Conservation (phyloP, 192 early-diverging fungal genomes). For the Funneliformis geosporum region DNA sequence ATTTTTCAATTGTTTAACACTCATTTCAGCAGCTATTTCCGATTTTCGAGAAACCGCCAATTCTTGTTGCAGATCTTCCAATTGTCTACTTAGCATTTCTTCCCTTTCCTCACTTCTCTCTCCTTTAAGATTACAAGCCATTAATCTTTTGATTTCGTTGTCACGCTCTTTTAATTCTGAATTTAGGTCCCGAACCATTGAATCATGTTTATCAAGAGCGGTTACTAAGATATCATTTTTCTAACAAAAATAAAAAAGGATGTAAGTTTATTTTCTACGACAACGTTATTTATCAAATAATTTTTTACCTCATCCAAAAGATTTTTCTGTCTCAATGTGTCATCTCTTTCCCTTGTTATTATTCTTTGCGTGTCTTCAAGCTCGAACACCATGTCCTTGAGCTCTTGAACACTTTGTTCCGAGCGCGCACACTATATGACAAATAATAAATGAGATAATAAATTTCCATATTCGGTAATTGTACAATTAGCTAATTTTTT, state of each 20-base stretch:
- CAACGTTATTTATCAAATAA: background rate
- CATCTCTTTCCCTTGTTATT: slow-evolving; percentile 19
- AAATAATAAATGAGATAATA: background rate
- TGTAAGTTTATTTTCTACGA: background rate
- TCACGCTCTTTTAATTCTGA: slow-evolving; percentile 38
- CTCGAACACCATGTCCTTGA: slow-evolving; percentile 12
- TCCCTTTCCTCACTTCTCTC: slow-evolving; percentile 38
- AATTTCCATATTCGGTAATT: background rate
- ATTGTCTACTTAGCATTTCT: slow-evolving; percentile 40
- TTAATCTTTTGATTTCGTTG: slow-evolving; percentile 32
- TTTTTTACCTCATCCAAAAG: slow-evolving; percentile 29
- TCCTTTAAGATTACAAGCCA: slow-evolving; percentile 35
- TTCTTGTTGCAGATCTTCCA: slow-evolving; percentile 51
- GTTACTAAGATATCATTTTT: slow-evolving; percentile 16
- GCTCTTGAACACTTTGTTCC: slow-evolving; percentile 22
- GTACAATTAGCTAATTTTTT: background rate
- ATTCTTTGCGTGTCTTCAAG: background rate
- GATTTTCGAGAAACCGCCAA: slow-evolving; percentile 37
- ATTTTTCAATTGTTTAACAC: slow-evolving; percentile 42
- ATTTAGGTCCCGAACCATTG: slow-evolving; percentile 20
- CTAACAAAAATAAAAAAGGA: background rate
- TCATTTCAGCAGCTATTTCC: slow-evolving; percentile 41
- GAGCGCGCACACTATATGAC: background rate
- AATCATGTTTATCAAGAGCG: slow-evolving; percentile 31
- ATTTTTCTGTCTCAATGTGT: slow-evolving; percentile 10